These are phyloP conservation scores for Candida wancherniae DNA, from an alignment of 805 yeast species.

Conservation along the genomic window DNA sequence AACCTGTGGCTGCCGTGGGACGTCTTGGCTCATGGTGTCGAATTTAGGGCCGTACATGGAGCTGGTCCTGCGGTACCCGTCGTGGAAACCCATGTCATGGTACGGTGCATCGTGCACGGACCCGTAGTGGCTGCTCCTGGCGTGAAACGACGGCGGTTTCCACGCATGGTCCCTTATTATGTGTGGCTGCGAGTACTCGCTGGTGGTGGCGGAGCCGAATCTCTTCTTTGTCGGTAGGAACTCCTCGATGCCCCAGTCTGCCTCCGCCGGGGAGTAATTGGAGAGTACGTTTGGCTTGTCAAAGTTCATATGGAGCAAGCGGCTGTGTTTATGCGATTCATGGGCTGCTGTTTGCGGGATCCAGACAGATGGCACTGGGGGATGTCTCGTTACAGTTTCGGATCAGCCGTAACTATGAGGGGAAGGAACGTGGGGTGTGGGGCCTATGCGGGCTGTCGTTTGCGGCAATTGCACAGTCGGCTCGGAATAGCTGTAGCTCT, in stretches of 20 bases:
- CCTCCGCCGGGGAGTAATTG: constrained; percentile 15
- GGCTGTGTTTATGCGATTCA: not conserved
- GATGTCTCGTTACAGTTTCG: too few relatives aligned
- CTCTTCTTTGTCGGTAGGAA: constrained; percentile 7
- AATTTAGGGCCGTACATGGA: not conserved
- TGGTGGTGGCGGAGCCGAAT: constrained; percentile 15
- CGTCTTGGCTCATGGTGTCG: not conserved
- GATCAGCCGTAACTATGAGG: too few relatives aligned
- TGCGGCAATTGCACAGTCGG: too few relatives aligned
- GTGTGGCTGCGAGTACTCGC: constrained; percentile 17
- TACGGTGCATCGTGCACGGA: constrained; percentile 1
- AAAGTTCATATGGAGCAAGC: constrained; percentile 5
- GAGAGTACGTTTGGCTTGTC: constrained; percentile 9
- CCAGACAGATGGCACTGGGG: too few relatives aligned
- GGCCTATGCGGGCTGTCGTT: too few relatives aligned
- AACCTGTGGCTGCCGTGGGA: not conserved
- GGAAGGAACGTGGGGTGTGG: too few relatives aligned
- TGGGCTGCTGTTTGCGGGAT: too few relatives aligned
- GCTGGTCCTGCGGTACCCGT: not conserved
- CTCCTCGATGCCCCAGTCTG: constrained; percentile 23
- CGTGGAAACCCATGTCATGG: too few relatives aligned
- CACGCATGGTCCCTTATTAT: constrained; percentile 3
- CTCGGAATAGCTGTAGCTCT: too few relatives aligned
- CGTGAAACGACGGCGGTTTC: constrained; percentile 1
- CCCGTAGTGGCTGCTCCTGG: constrained; percentile 5